Conservation (phyloP, 805 yeast genomes). For the Metschnikowia peoriensis region DNA sequence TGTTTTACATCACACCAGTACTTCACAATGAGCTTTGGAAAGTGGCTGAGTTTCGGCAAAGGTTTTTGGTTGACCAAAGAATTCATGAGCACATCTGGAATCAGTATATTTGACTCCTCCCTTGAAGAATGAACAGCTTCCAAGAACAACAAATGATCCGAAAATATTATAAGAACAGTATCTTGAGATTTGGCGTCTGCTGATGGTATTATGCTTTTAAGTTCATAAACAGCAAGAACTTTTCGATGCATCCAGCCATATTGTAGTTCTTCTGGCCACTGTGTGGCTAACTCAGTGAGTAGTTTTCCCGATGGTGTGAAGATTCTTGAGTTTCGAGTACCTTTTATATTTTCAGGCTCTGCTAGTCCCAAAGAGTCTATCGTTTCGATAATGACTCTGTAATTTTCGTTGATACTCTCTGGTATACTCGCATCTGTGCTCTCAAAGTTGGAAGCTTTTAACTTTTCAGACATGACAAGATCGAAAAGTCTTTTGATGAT, state of each 20-base stretch:
- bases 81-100: conserved; percentile 81
- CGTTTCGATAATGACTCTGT: conserved; percentile 55
- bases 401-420: conserved; percentile 38
- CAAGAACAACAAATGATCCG: conserved; percentile 72
- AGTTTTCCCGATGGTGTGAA: conserved; percentile 92
- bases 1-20: conserved; percentile 65
- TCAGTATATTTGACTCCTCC: conserved; percentile 49
- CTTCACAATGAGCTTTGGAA: conserved; percentile 69
- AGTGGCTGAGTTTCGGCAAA: conserved; percentile 41
- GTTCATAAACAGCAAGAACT: conserved; percentile 70
- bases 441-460: conserved; percentile 20
- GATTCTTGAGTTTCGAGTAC: conserved; percentile 39
- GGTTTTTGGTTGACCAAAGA: conserved; percentile 85
- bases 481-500: conserved; percentile 61
- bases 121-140: conserved; percentile 48
- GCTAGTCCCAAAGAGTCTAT: conserved; percentile 81
- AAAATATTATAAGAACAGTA: conserved; percentile 72
- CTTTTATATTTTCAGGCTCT: conserved; percentile 22
- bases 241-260: conserved; percentile 86
- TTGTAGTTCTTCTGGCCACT: conserved; percentile 86
- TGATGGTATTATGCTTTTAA: conserved; percentile 22
- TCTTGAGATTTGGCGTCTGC: conserved; percentile 11
- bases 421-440: conserved; percentile 19
- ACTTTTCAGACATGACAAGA: conserved; percentile 44
- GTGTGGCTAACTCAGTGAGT: conserved; percentile 75